Base-by-base conservation (phyloP, 495 filamentous ascomycete genomes). In the Aspergillus bertholletiae region DNA sequence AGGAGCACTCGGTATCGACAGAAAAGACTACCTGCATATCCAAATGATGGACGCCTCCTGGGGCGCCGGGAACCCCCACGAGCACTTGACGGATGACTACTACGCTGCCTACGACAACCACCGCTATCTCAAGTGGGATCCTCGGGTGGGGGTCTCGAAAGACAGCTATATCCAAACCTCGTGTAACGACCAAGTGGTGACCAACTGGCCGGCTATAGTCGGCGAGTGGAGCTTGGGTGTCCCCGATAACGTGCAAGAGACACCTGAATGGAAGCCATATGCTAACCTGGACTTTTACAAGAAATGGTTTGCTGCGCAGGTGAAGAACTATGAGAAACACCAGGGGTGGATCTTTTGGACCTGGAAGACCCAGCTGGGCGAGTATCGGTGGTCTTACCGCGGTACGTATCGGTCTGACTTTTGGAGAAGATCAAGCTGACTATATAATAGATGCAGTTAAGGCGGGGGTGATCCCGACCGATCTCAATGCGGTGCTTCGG, bases 261-360 rank as follows among this genome's bases (percentile, higher is more conserved):
- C 55, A 9, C 21, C 63, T n/a, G 76, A 75, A 13, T 83, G 79
- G 68, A 64, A 72, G 23, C 70, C 65, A 12, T 72, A 57, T 26
- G 63, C 58, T 13, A 78, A 85, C 53, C 65, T 63, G 27, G 72
- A 61, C 0, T 87, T 80, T 57, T 86, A 87, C 57, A 58, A 46
- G 47, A 66, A 73, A 54, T 87, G 74, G 80, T 87, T 81, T 66
- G 82, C 80, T 8, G 83, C 83, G 3, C 83, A 86, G 62, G 75
- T 80, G 5, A 67, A 69, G 20, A 69, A 74, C 1, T 86, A 83
- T 55, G 83, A 87, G 71, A 73, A 76, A 60, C 73, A 76, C 40
- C 67, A 69, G 11, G 84, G 84, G 0, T 87, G 84, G 83, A 58
- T 84, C 3, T 87, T 83, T 63, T 87, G 84, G 84, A 71, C 71